These are phyloP conservation scores for Yamadazyma friedrichii DNA, from an alignment of 1,139 yeast species.

Conservation along the genomic window DNA sequence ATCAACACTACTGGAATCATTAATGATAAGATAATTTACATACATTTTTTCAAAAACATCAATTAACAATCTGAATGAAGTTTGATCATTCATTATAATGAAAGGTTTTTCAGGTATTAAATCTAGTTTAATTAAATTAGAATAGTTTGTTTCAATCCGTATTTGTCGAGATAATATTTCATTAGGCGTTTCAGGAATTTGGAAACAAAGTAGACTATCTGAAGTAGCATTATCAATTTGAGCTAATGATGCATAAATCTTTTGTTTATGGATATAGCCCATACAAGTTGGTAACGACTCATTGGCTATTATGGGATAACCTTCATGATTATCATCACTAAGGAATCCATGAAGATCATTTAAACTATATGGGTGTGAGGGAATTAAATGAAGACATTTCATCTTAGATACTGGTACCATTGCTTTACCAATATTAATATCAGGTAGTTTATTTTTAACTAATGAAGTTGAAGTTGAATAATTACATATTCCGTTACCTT, in stretches of 20 bases:
- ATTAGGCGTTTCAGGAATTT: conserved; percentile 19
- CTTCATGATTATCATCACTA: conserved; percentile 40
- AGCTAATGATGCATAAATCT: conserved; percentile 18
- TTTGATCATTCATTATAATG: conserved; percentile 29
- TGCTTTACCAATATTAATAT: conserved; percentile 25
- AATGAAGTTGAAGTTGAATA: conserved; percentile 32
- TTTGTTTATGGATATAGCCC: conserved; percentile 38
- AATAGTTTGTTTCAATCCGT: conserved; percentile 21
- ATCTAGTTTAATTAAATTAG: conserved; percentile 15
- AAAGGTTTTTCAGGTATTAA: conserved; percentile 20
- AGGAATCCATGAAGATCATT: conserved; percentile 20
- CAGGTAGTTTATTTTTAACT: conserved; percentile 33
- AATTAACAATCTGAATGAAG: conserved; percentile 35
- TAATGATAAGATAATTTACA: conserved; percentile 35
- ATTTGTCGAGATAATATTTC: conserved; percentile 25
- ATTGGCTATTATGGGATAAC: conserved; percentile 39
- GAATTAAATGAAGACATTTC: conserved; percentile 31
- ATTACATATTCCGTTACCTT: conserved; percentile 41
- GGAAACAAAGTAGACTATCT: conserved; percentile 22
- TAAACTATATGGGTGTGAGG: conserved; percentile 25
- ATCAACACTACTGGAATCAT: conserved; percentile 15
- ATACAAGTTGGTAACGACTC: conserved; percentile 26
- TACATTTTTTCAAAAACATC: conserved; percentile 43
- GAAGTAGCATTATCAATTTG: conserved; percentile 11
- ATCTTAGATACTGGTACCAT: conserved; percentile 33